These are phyloP conservation scores for Citrullus amarus DNA, from an alignment of 306 rosid genomes.

Conservation along the genomic window DNA sequence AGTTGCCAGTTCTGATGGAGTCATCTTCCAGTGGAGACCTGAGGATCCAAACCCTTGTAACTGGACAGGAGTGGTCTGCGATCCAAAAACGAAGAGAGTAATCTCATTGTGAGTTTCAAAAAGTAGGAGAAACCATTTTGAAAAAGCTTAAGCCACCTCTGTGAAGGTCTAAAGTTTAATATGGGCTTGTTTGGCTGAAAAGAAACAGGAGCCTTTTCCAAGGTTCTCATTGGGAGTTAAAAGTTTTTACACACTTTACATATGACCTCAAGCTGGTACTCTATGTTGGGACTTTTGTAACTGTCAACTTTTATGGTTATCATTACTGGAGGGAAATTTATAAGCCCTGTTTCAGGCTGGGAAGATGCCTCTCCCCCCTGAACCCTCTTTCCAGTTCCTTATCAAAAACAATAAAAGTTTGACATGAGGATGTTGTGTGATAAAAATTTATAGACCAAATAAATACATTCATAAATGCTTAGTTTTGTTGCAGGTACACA, in stretches of 20 bases:
- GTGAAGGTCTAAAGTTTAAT: not conserved
- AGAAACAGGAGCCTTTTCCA: not conserved
- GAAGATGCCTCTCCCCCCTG: not conserved
- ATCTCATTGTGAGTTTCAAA: slow-evolving; percentile 57
- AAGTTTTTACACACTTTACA: not conserved
- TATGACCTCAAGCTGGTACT: not conserved
- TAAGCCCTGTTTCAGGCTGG: not conserved
- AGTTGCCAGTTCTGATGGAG: slow-evolving; percentile 58
- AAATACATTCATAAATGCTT: not conserved
- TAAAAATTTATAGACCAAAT: not conserved
- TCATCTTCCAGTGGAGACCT: slow-evolving; percentile 77
- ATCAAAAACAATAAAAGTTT: not conserved
- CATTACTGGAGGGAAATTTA: not conserved
- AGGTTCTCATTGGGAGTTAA: not conserved
- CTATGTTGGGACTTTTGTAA: not conserved
- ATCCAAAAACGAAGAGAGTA: slow-evolving; percentile 73
- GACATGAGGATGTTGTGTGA: not conserved
- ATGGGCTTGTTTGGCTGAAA: not conserved
- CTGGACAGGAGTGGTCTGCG: slow-evolving; percentile 92
- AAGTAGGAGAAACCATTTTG: not conserved
- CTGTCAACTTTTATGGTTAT: not conserved
- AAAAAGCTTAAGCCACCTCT: not conserved
- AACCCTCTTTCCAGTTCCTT: not conserved
- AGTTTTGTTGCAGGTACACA: not conserved
- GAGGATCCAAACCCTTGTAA: slow-evolving; percentile 89